Evolutionary conservation across 441 rosid species (phyloP), one percentile per base, ranked within the genome.

Genomic region (Arabidopsis hybrid): DNA sequence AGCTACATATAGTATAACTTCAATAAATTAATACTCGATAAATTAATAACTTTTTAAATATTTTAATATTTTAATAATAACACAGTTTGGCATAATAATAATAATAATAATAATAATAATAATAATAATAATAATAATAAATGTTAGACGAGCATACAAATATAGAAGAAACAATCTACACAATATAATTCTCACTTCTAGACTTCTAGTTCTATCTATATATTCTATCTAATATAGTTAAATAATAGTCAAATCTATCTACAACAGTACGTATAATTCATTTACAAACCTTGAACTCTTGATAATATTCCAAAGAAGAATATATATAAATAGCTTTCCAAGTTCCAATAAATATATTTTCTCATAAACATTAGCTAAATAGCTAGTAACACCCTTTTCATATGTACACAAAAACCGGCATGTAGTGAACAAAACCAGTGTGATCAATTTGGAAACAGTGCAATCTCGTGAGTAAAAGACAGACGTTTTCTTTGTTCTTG

Each of bases 401-500:
- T 17, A 50, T 50, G 12, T 18, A 50, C 55, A 17, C 55, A 8
- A 50, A 14, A 46, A 6, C 21, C 21, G 51, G 17, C 51, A 46
- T 46, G 51, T 46, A 46, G 21, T 43, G 47, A 43, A 43, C 47
- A 12, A 46, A 14, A 14, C 9, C 51, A 14, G 18, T 16, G 21
- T 47, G 7, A 31, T 31, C 32, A 26, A 0, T 29, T 13, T 50
- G 60, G 42, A 71, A 21, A 18, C 35, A 18, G 61, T 31, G 16
- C 56, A 42, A 53, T 72, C 76, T 72, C 76, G 76, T 52, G 69
- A 72, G 35, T 39, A 11, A 38, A 45, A n/a, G 26, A 35, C 31
- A 12, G 51, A 51, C 29, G 36, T 51, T 71, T 45, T 1, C 5
- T 6, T 39, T 49, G 29, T 46, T 58, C 0, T 3, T 21, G 58